phyloP scores from a whole-genome alignment of 1,139 yeast species.

The Debaryomycetaceae sp. region DNA sequence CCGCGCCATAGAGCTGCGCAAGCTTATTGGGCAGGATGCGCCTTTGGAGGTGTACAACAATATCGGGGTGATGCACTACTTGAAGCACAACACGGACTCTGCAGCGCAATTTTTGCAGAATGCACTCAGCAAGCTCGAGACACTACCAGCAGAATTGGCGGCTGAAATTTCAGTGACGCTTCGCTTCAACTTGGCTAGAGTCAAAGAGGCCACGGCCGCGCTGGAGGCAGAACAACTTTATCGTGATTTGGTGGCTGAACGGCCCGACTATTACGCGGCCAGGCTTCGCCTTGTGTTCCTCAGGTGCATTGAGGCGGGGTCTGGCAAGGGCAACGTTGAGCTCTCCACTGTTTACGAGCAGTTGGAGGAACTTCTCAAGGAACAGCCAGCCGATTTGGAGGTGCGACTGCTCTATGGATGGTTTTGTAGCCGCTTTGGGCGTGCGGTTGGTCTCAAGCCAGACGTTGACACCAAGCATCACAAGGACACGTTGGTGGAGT shows the following conservation, averaged over 20 bases:
- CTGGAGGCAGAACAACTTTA: slow-evolving; percentile 51
- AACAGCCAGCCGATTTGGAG: slow-evolving; percentile 64
- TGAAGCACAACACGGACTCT: slow-evolving; percentile 51
- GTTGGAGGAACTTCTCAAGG: slow-evolving; percentile 49
- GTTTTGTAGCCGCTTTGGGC: slow-evolving; percentile 65
- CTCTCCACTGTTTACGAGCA: slow-evolving; percentile 41
- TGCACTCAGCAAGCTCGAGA: slow-evolving; percentile 34
- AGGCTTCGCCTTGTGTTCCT: slow-evolving; percentile 65
- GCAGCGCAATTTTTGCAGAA: slow-evolving; percentile 40
- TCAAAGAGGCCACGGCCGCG: slow-evolving; percentile 46
- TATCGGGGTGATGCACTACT: slow-evolving; percentile 78
- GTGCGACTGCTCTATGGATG: slow-evolving; percentile 91
- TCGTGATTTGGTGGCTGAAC: slow-evolving; percentile 46
- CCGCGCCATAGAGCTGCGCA: slow-evolving; percentile 53
- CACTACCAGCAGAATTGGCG: slow-evolving; percentile 12
- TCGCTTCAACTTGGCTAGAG: slow-evolving; percentile 60
- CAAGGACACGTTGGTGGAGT: slow-evolving; percentile 76
- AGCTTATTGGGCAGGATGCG: slow-evolving; percentile 41
- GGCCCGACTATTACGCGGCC: slow-evolving; percentile 77
- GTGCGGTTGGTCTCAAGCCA: slow-evolving; percentile 50
- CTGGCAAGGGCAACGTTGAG: slow-evolving; percentile 14
- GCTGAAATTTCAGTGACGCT: slow-evolving; percentile 34
- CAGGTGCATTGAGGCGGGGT: slow-evolving; percentile 23
- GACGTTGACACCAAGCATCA: slow-evolving; percentile 75
- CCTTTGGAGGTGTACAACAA: slow-evolving; percentile 76